A percentile compares a stretch with the other conserved stretches of the same genome.
phyloP scores from a whole-genome alignment of 768 basidiomycete genomes.

The Trametes elegans region DNA sequence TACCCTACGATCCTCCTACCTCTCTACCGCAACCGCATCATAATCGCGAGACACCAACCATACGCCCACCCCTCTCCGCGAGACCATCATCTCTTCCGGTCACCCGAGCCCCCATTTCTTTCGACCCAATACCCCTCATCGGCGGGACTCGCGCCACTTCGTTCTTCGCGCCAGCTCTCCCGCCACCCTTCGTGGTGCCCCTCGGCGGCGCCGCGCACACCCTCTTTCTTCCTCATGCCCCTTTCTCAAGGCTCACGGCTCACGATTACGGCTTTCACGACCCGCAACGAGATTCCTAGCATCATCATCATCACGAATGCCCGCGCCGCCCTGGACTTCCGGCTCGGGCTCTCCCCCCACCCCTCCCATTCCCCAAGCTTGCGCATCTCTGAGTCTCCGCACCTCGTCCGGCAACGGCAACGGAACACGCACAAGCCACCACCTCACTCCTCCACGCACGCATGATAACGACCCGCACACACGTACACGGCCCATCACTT shows the following conservation, averaged over 20 bases:
- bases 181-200: background rate
- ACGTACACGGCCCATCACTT: background rate
- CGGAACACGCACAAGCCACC: no score
- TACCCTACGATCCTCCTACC: conserved; percentile 12
- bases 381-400: no score
- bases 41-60: conserved; percentile 12
- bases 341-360: background rate
- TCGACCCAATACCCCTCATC: background rate
- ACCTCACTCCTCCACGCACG: no score
- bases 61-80: background rate
- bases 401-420: no score
- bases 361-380: no score
- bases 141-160: conserved; percentile 2
- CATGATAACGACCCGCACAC: background rate
- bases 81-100: background rate
- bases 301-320: no score
- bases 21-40: conserved; percentile 3
- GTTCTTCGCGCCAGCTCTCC: conserved; percentile 6
- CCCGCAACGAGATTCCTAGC: no score
- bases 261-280: background rate
- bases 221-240: conserved; percentile 5
- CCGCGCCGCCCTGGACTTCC: no score
- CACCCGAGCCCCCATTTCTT: background rate
- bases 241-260: no score
- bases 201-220: conserved; percentile 1